These are phyloP conservation scores for Prunus yedoensis DNA, from an alignment of 331 rosid species.

Conservation along the genomic window DNA sequence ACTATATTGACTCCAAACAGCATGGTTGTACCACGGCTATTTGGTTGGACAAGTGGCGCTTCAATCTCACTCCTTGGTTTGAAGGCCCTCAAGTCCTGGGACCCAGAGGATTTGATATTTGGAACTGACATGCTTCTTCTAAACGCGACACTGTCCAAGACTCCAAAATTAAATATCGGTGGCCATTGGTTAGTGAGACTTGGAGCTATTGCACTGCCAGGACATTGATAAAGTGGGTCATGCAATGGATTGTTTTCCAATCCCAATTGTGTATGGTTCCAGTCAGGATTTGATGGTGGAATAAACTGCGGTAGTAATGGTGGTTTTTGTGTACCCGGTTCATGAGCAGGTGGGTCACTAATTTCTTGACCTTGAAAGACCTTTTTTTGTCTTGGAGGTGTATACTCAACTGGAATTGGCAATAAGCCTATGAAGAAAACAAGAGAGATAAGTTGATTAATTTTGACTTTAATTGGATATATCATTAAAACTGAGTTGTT, in stretches of 20 bases:
- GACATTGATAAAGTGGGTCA: slow-evolving; percentile 23
- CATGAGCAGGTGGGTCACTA: slow-evolving; percentile 23
- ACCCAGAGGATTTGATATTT: slow-evolving; percentile 37
- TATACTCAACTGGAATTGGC: slow-evolving; percentile 22
- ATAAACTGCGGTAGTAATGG: slow-evolving; percentile 12
- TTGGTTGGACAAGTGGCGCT: slow-evolving; percentile 33
- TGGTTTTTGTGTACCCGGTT: slow-evolving; percentile 23
- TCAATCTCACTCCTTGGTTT: slow-evolving; percentile 40
- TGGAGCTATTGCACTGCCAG: slow-evolving; percentile 26
- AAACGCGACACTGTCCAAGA: slow-evolving; percentile 18
- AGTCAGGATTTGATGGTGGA: slow-evolving; percentile 18
- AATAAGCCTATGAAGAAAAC: slow-evolving; percentile 18
- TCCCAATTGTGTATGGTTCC: slow-evolving; percentile 14
- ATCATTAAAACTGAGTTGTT: not conserved
- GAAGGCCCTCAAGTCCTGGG: slow-evolving; percentile 31
- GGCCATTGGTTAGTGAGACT: slow-evolving; percentile 21
- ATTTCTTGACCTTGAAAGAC: slow-evolving; percentile 70
- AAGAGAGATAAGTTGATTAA: slow-evolving; percentile 16
- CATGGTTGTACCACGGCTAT: slow-evolving; percentile 12
- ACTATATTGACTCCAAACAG: slow-evolving; percentile 55
- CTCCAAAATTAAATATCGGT: not conserved
- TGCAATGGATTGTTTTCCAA: slow-evolving; percentile 30
- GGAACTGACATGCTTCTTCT: slow-evolving; percentile 34
- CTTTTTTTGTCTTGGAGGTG: slow-evolving; percentile 27
- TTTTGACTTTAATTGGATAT: not conserved